Evolutionary conservation across 352 stramenopile genomes (phyloP), one percentile per base, ranked within the genome.

Genomic region (Pythium folliculosum): DNA sequence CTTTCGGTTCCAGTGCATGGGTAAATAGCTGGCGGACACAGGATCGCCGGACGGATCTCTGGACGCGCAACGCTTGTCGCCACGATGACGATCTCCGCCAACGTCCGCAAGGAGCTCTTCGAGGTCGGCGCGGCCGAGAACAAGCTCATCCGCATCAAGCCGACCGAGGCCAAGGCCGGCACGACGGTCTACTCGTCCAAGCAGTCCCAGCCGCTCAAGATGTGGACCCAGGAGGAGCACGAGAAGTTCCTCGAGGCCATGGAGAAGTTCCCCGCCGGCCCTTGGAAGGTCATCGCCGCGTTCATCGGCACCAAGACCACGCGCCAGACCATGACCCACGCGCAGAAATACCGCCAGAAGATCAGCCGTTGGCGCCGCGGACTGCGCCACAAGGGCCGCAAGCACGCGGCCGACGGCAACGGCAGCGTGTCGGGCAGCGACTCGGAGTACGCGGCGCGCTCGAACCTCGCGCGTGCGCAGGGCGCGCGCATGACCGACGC

Each of bases 291-390:
- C 55, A 95, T 95, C 68, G 87, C 87, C 19, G 77, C 79, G 59
- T 89, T 89, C 62, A 89, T 95, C 60, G 82, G 85, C 56, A 86
- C 86, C 40, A 91, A 92, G 63, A 94, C 88, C 10, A 91, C 94
- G 16, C 92, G 96, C 22, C 97, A 99, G 77, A 98, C 98, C 54
- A 91, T 91, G 85, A 91, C 85, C 35, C 85, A 93, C 64, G 85
- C 85, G 69, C 85, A 93, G 55, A 93, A 93, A 72, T 93, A 93
- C 66, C 82, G 82, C 47, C 82, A 93, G 71, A 93, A 93, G 78
- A 91, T 93, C 71, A 88, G 82, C 59, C 82, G 85, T 72, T 91
- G 85, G 82, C 82, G 82, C 52, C 82, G 85, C 53, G 85, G 85
- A 12, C 55, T 93, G 68, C 82, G 85, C 59, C 85, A 93, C 73